Base-by-base conservation (phyloP, 2,329 filamentous ascomycete genomes). In the Pyrenochaeta sp. region DNA sequence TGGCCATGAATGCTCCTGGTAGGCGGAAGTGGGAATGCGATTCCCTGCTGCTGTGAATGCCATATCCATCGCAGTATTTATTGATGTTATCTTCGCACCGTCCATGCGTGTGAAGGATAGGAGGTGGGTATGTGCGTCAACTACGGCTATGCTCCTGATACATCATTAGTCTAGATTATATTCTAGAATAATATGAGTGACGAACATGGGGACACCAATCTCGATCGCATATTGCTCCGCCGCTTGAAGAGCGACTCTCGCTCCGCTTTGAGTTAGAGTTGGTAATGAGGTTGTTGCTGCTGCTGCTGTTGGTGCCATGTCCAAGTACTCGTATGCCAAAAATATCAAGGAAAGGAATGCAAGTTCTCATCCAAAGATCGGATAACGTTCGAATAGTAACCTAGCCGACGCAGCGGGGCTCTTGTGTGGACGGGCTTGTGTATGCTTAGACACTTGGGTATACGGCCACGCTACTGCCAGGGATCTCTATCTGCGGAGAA, bases 31-130 rank as follows among this genome's bases (percentile, higher is more conserved):
- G 0, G 82, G 82, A 2, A 80, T 72, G 22, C 79, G 76, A 71
- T 85, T 84, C 24, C 83, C 83, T 1, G 83, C 82, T 9, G 84
- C 83, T 5, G 83, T 86, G 67, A 83, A 85, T 32, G 84, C 84
- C 70, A 85, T 84, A 48, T 89, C 86, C 5, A 90, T 88, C 1
- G 86, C 83, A 67, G 89, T 83, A 72, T 86, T 84, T 61, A 88
- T 84, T 3, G 84, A 78, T 19, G 80, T 82, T 30, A 81, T 70
- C 60, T 81, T 82, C 36, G 79, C 79, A 56, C 71, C 74, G 61
- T 79, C 78, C 79, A 82, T 82, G 67, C 80, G 78, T 39, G 67
- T 71, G 72, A 82, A 82, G 67, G 75, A 69, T 25, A 82, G 72
- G 39, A 83, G 78, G 58, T 82, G 78, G 3, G 76, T 72, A 43